A percentile compares a stretch with the other conserved stretches of the same genome.
These are phyloP conservation scores for Pseudoneurospora amorphoporcata DNA, from an alignment of 495 filamentous ascomycete species.

Conservation along the genomic window DNA sequence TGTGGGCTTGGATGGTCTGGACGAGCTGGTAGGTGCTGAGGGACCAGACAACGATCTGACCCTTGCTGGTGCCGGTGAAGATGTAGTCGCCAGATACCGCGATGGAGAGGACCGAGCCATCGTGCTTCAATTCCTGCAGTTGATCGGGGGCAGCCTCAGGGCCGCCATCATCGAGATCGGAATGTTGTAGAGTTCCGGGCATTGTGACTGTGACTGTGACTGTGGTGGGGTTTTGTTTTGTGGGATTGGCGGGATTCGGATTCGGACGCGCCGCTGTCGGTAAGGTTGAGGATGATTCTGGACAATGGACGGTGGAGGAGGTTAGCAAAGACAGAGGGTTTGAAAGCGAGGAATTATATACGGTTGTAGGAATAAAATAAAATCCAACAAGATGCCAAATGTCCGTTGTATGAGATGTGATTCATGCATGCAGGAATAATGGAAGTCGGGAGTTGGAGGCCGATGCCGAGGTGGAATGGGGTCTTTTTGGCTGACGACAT, in stretches of 20 bases:
- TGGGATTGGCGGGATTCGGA: neutral
- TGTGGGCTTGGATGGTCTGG: slow-evolving; percentile 70
- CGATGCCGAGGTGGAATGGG: neutral
- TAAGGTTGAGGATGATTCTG: neutral
- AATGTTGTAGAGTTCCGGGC: slow-evolving; percentile 25
- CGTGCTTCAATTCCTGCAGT: slow-evolving; percentile 58
- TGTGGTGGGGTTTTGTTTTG: neutral
- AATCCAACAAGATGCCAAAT: neutral
- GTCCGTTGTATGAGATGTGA: neutral
- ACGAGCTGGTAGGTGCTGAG: slow-evolving; percentile 74
- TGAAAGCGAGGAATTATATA: neutral
- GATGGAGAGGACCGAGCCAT: slow-evolving; percentile 62
- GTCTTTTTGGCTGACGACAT: neutral
- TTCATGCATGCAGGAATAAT: neutral
- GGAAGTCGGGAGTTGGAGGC: neutral
- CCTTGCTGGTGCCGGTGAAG: slow-evolving; percentile 86
- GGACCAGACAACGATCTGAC: slow-evolving; percentile 86
- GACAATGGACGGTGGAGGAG: neutral
- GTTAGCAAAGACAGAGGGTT: neutral
- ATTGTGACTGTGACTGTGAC: slow-evolving; percentile 6
- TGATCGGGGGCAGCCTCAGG: slow-evolving; percentile 42
- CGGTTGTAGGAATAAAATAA: neutral
- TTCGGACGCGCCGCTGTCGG: neutral
- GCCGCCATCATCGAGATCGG: slow-evolving; percentile 27
- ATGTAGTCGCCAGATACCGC: slow-evolving; percentile 52